Base-by-base conservation (phyloP, 129 eudicot genomes). In the Scalesia atractyloides region DNA sequence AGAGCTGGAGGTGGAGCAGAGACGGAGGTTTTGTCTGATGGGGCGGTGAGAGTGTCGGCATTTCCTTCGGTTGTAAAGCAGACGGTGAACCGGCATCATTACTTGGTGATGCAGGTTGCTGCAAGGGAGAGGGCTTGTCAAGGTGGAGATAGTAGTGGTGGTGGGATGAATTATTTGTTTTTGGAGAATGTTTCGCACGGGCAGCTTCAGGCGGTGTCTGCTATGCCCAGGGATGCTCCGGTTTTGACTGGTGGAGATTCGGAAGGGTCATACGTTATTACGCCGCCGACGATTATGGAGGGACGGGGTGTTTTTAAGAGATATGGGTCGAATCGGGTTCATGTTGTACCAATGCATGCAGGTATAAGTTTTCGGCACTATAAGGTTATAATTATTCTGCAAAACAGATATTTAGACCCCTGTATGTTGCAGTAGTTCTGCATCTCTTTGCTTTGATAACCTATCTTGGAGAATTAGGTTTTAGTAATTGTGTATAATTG, bases 181-280 rank as follows among this genome's bases (percentile, higher is more conserved):
- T 75, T 94, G 96, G 98, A 94, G 86, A 94, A 94, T 73, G 69
- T 94, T 11, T 94, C 98, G 7, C 81, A 84, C 37, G 98, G 98
- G 24, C 98, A 94, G 89, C 80, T 90, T 1, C 98, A 94, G 89
- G 86, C 89, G 18, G 69, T 90, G 78, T 94, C 98, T 7, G 79
- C 93, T 16, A 78, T 94, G 79, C 95, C 97, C 1, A 80, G 79
- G 16, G 91, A 87, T 77, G 81, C 84, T 54, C 80, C 88, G 2
- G 77, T 69, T 69, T 65, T 91, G 73, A 62, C 72, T 1, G 85
- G 82, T 49, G 85, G 68, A 54, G 89, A 75, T 14, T 20, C 57
- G 5, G 89, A 86, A 54, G 90, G 88, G 48, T 47, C 66, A 47
- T 90, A 70, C 82, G 97, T 93, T 41, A 84, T 93, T 13, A 86